Conservation (phyloP, 2,329 filamentous ascomycete species). For the Penicillium sp. region DNA sequence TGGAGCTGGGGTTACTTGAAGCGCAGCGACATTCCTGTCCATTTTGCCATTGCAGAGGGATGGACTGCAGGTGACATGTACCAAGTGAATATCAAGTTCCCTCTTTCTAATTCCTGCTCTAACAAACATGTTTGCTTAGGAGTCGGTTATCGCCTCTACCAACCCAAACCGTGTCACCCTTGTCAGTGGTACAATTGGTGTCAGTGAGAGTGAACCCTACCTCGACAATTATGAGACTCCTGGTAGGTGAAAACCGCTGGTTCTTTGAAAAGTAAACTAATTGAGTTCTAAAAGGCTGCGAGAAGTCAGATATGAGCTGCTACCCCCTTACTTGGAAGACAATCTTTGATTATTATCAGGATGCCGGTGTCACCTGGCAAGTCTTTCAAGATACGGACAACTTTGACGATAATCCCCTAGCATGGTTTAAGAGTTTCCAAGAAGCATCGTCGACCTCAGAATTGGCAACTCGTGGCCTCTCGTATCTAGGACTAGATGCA, state of each 20-base stretch:
- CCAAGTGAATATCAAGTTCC: constrained; percentile 31
- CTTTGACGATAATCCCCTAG: constrained; percentile 57
- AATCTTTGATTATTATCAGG: constrained; percentile 52
- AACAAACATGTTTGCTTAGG: too few relatives aligned
- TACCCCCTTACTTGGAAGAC: constrained; percentile 60
- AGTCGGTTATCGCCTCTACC: constrained; percentile 46
- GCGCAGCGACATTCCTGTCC: constrained; percentile 53
- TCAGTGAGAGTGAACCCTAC: constrained; percentile 40
- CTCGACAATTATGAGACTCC: constrained; percentile 55
- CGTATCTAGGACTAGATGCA: constrained; percentile 48
- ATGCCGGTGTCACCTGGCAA: constrained; percentile 53
- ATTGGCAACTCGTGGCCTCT: constrained; percentile 36
- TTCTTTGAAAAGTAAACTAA: too few relatives aligned
- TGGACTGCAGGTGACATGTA: constrained; percentile 61
- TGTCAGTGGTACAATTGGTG: constrained; percentile 41
- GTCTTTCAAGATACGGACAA: constrained; percentile 54
- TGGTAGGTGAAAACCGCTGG: constrained; percentile 17
- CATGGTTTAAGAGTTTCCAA: constrained; percentile 55
- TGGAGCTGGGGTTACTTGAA: constrained; percentile 56
- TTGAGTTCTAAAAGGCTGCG: too few relatives aligned
- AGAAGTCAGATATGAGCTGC: constrained; percentile 28
- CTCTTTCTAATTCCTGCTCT: too few relatives aligned
- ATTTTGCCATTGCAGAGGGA: constrained; percentile 56
- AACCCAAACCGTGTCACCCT: constrained; percentile 56
- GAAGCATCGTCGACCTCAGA: constrained; percentile 18